phyloP scores from a whole-genome alignment of 768 basidiomycete genomes.

The Tulasnella sp. region DNA sequence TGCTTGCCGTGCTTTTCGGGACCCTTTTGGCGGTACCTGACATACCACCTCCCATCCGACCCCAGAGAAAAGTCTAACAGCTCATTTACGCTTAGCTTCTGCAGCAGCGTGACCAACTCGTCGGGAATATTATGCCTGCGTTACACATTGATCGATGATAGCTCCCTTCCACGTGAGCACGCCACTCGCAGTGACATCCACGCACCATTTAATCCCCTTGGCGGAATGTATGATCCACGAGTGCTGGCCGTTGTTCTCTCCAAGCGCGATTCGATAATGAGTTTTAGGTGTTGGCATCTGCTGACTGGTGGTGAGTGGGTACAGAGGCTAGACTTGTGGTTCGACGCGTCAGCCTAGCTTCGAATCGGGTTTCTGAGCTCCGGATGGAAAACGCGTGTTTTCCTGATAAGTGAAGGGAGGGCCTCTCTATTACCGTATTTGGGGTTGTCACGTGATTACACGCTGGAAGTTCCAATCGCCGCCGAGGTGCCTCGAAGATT shows the following conservation, averaged over 20 bases:
- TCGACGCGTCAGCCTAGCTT: not conserved
- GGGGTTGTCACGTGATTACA: not conserved
- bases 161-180: not conserved
- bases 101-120: not conserved
- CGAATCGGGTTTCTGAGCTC: not conserved
- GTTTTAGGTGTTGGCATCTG: slow-evolving; percentile 1
- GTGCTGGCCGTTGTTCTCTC: not conserved
- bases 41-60: not conserved
- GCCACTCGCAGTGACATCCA: not conserved
- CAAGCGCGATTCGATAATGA: slow-evolving; percentile 10
- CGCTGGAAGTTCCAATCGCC: not conserved
- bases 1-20: not conserved
- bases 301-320: not conserved
- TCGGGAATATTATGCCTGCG: slow-evolving; percentile 10
- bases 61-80: slow-evolving; percentile 12
- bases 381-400: not conserved
- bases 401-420: not conserved
- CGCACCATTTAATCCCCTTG: slow-evolving; percentile 7
- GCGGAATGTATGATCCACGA: not conserved
- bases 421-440: not conserved
- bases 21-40: not conserved
- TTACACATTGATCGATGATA: not conserved
- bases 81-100: not conserved
- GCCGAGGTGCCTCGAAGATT: not conserved
- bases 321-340: too few species aligned